Evolutionary conservation across 2,329 filamentous ascomycete species (phyloP).

Genomic region (Curvularia sp.): DNA sequence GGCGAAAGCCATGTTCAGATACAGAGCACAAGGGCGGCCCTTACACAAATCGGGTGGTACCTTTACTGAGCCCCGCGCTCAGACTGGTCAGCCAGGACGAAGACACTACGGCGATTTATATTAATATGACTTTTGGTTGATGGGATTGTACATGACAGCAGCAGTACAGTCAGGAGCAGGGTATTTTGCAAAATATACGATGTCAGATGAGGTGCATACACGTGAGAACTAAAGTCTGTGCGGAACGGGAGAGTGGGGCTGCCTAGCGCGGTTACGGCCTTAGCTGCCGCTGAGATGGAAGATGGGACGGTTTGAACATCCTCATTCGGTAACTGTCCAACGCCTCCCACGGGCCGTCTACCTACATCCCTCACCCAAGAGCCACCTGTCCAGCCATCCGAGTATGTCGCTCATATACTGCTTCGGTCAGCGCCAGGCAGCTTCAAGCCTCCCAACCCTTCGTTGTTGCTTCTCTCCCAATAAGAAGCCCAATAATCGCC

Average conservation of each 20-base stretch:
- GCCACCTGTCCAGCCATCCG: slow-evolving; percentile 25
- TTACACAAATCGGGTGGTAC: slow-evolving; percentile 1
- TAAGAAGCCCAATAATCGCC: slow-evolving; percentile 18
- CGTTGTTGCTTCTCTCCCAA: slow-evolving; percentile 31
- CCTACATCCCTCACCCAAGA: slow-evolving; percentile 5
- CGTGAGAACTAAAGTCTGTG: slow-evolving; percentile 21
- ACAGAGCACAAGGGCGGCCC: slow-evolving; percentile 17
- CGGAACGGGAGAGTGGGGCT: slow-evolving; percentile 18
- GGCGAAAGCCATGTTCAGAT: slow-evolving; percentile 23
- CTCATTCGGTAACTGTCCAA: slow-evolving; percentile 12
- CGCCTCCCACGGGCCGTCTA: background rate
- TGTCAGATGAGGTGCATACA: slow-evolving; percentile 13
- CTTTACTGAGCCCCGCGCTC: background rate
- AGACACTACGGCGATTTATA: background rate
- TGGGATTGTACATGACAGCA: slow-evolving; percentile 17
- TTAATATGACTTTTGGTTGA: background rate
- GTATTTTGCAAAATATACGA: slow-evolving; percentile 6
- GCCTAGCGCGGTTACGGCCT: slow-evolving; percentile 15
- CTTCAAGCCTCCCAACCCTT: slow-evolving; percentile 16
- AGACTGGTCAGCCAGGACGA: slow-evolving; percentile 2
- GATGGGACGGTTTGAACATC: slow-evolving; percentile 11
- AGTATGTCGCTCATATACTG: slow-evolving; percentile 26
- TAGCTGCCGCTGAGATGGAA: slow-evolving; percentile 29
- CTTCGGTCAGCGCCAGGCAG: slow-evolving; percentile 21
- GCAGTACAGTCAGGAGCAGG: slow-evolving; percentile 9